These are phyloP conservation scores for Aegilops umbellulata DNA, from an alignment of 176 grass and related monocot genomes.

Conservation along the genomic window DNA sequence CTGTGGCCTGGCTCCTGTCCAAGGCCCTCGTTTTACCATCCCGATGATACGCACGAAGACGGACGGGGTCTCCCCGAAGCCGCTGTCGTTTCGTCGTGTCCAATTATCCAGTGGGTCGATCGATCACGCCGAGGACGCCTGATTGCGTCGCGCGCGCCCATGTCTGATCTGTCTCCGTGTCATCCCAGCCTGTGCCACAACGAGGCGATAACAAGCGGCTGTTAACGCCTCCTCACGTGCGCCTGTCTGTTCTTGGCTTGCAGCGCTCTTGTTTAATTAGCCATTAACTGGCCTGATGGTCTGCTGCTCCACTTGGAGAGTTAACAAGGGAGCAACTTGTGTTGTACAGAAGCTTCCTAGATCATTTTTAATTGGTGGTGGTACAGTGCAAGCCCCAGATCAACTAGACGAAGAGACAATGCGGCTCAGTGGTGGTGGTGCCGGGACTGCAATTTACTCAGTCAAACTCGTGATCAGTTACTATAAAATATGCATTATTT, in stretches of 20 bases:
- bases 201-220: background rate
- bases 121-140: background rate
- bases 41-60: background rate
- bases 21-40: background rate
- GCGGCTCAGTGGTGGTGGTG: background rate
- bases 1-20: background rate
- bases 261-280: background rate
- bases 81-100: background rate
- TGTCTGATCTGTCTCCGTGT: background rate
- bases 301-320: background rate
- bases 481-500: background rate
- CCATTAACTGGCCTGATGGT: background rate
- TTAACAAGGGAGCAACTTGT: background rate
- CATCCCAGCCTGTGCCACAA: background rate
- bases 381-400: background rate
- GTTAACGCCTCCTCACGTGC: conserved; percentile 16
- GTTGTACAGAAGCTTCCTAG: background rate
- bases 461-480: background rate
- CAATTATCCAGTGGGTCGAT: background rate
- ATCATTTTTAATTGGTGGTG: background rate
- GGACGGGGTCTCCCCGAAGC: background rate
- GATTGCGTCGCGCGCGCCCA: background rate
- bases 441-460: background rate
- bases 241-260: background rate
- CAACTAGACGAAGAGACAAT: background rate